Percentiles rank a stretch among this genome's conserved stretches.
These are phyloP conservation scores for Cordyceps fumosorosea DNA, from an alignment of 2,329 filamentous ascomycete genomes.

Conservation along the genomic window DNA sequence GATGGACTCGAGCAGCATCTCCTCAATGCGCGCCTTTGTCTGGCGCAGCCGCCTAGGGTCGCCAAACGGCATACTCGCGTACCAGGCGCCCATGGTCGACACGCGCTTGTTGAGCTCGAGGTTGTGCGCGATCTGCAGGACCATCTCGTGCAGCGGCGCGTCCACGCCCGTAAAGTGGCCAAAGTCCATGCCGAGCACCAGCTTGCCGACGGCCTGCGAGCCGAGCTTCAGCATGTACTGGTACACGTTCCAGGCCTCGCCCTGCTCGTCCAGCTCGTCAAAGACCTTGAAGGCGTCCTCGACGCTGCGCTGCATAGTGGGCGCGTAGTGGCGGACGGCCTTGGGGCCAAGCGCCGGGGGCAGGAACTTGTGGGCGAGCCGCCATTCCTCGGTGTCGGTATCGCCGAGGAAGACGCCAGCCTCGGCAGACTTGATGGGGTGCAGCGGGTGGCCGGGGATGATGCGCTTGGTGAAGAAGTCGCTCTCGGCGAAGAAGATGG, in stretches of 20 bases:
- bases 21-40: conserved; percentile 25
- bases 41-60: conserved; percentile 40
- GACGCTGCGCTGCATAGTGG: conserved; percentile 50
- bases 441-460: conserved; percentile 41
- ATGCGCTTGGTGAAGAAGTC: conserved; percentile 50
- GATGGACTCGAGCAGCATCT: conserved; percentile 33
- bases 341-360: conserved; percentile 53
- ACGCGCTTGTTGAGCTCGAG: conserved; percentile 55
- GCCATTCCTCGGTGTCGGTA: conserved; percentile 44
- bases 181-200: conserved; percentile 40
- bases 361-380: conserved; percentile 53
- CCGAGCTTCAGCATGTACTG: conserved; percentile 44
- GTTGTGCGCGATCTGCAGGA: conserved; percentile 41
- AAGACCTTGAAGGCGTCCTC: conserved; percentile 44
- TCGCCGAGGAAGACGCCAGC: conserved; percentile 42
- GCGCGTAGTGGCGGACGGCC: conserved; percentile 54
- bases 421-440: conserved; percentile 34
- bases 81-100: conserved; percentile 48
- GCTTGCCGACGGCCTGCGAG: conserved; percentile 37
- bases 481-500: conserved; percentile 40
- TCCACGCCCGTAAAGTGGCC: conserved; percentile 37
- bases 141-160: conserved; percentile 44
- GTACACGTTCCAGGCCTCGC: conserved; percentile 42
- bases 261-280: conserved; percentile 42
- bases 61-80: conserved; percentile 49